Evolutionary conservation across 352 stramenopile genomes (phyloP).

Genomic region (Phytophthora ramorum): DNA sequence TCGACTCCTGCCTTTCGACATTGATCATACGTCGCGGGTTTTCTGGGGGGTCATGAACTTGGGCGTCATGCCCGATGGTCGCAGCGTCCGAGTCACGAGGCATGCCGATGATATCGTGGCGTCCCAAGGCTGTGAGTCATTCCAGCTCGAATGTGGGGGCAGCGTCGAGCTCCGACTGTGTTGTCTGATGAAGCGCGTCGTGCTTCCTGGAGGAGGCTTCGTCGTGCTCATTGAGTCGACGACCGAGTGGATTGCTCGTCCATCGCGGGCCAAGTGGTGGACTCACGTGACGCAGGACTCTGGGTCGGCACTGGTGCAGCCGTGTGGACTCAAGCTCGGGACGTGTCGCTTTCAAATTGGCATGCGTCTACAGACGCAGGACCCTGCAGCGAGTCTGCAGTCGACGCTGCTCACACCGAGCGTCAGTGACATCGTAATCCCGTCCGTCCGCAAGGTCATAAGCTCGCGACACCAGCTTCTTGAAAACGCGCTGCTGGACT

Average conservation of each 20-base stretch:
- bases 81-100: neutral
- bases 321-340: neutral
- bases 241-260: conserved; percentile 14
- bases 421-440: conserved; percentile 26
- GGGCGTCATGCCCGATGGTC: conserved; percentile 3
- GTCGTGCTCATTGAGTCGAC: conserved; percentile 23
- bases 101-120: conserved; percentile 7
- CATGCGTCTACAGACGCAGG: conserved; percentile 13
- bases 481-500: conserved; percentile 30
- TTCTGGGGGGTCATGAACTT: conserved; percentile 21
- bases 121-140: conserved; percentile 12
- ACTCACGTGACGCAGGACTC: conserved; percentile 25
- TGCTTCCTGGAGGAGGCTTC: conserved; percentile 16
- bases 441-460: conserved; percentile 10
- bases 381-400: neutral
- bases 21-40: conserved; percentile 1
- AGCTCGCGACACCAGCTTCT: conserved; percentile 18
- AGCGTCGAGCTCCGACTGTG: conserved; percentile 8
- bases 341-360: conserved; percentile 19
- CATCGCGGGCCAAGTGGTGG: conserved; percentile 12
- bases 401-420: conserved; percentile 18
- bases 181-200: conserved; percentile 19
- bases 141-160: conserved; percentile 10
- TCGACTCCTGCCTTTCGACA: conserved; percentile 19
- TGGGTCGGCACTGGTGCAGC: conserved; percentile 17